Percentiles rank a stretch among this genome's conserved stretches.
phyloP scores from a whole-genome alignment of 106 monocot species.

The Dendrobium catenatum region DNA sequence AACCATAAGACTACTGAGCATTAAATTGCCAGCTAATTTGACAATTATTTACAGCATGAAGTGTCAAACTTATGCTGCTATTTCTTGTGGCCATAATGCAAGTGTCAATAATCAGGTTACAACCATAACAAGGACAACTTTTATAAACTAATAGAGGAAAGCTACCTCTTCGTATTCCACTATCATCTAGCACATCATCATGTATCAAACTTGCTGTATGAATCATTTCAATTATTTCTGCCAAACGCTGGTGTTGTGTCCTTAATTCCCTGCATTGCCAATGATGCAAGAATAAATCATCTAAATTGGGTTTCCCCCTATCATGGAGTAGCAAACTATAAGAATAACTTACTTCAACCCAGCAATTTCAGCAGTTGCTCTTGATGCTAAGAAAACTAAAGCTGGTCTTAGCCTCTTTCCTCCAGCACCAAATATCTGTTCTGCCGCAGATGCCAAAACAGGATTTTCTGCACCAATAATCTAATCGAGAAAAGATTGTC shows the following conservation, averaged over 20 bases:
- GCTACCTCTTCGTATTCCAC: constrained; percentile 84
- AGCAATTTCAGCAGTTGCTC: constrained; percentile 71
- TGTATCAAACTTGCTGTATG: constrained; percentile 99
- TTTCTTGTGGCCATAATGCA: background rate
- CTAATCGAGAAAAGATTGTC: constrained; percentile 28
- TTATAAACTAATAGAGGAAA: background rate
- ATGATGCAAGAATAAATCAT: constrained; percentile 12
- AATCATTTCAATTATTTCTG: constrained; percentile 99
- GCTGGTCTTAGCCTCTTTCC: constrained; percentile 94
- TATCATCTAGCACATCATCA: constrained; percentile 97
- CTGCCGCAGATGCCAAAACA: constrained; percentile 82
- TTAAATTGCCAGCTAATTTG: background rate
- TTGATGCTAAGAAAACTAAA: constrained; percentile 85
- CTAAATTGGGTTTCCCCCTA: background rate
- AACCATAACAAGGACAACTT: background rate
- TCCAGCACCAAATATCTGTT: constrained; percentile 96
- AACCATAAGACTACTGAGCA: no score
- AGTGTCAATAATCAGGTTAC: background rate
- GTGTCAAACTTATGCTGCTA: background rate
- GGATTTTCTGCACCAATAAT: constrained; percentile 97
- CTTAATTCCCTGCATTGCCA: constrained; percentile 65
- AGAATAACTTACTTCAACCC: constrained; percentile 66
- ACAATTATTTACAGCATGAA: background rate
- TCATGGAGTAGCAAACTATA: background rate
- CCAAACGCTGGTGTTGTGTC: constrained; percentile 66